These are phyloP conservation scores for Eutrema japonicum DNA, from an alignment of 345 rosid genomes.

Conservation along the genomic window DNA sequence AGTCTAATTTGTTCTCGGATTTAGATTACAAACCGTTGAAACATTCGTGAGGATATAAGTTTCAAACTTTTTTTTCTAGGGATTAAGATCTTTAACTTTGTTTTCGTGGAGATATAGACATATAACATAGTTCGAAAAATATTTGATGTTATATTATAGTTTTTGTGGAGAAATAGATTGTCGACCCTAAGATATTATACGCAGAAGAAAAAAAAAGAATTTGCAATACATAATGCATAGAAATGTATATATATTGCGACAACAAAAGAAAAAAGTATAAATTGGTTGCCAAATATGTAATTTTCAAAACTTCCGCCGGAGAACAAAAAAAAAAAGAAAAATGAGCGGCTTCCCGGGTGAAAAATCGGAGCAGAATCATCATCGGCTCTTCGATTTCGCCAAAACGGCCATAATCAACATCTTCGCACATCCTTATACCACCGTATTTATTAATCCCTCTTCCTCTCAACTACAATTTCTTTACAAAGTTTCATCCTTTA, in stretches of 20 bases:
- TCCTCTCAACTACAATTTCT: not conserved
- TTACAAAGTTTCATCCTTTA: slow-evolving; percentile 25
- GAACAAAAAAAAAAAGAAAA: not conserved
- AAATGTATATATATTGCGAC: not conserved
- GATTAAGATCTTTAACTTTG: too few relatives aligned
- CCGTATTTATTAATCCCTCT: slow-evolving; percentile 47
- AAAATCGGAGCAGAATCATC: slow-evolving; percentile 73
- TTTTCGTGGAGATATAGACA: too few relatives aligned
- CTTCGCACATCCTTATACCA: slow-evolving; percentile 87
- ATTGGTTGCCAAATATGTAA: slow-evolving; percentile 18
- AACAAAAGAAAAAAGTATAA: not conserved
- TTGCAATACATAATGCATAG: not conserved
- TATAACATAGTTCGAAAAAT: too few relatives aligned
- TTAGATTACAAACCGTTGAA: too few relatives aligned
- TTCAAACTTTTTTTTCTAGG: too few relatives aligned
- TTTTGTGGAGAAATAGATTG: too few relatives aligned
- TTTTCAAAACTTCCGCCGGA: slow-evolving; percentile 1
- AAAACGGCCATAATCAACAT: slow-evolving; percentile 80
- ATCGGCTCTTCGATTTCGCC: slow-evolving; percentile 85
- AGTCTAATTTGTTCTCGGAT: not conserved
- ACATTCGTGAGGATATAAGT: too few relatives aligned
- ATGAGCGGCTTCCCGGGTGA: slow-evolving; percentile 56
- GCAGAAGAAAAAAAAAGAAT: too few relatives aligned
- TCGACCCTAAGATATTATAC: too few relatives aligned
- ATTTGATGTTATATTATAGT: too few relatives aligned